phyloP scores from a whole-genome alignment of 768 basidiomycete species.

The Tricholoma terreum region DNA sequence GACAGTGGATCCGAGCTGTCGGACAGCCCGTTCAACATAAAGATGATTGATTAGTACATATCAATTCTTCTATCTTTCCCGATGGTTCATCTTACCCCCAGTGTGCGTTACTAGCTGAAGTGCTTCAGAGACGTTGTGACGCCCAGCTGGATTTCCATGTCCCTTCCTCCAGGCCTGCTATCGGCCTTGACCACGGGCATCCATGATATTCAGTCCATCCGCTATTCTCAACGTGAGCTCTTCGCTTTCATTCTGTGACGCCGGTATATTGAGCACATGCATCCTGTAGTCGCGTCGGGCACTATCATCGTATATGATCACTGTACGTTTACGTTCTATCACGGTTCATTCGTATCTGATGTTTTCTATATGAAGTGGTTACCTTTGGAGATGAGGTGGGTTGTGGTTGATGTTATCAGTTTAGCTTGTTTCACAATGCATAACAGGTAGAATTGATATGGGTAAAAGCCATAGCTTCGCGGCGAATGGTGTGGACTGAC shows the following conservation, averaged over 20 bases:
- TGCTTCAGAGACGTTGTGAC: not conserved
- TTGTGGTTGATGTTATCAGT: not conserved
- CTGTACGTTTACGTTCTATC: slow-evolving; percentile 30
- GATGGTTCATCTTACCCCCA: not conserved
- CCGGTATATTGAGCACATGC: not conserved
- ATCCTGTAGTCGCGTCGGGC: slow-evolving; percentile 44
- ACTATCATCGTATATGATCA: slow-evolving; percentile 54
- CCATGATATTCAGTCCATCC: slow-evolving; percentile 36
- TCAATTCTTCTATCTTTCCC: not conserved
- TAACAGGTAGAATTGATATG: slow-evolving; percentile 51
- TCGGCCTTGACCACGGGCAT: slow-evolving; percentile 22
- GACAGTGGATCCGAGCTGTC: no score
- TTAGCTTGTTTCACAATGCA: slow-evolving; percentile 3
- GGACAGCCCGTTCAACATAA: not conserved
- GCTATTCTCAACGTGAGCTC: slow-evolving; percentile 42
- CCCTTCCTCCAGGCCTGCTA: not conserved
- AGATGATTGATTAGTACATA: not conserved
- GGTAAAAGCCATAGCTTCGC: slow-evolving; percentile 30
- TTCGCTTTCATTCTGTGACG: not conserved
- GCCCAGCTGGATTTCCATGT: not conserved
- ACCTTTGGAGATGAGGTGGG: slow-evolving; percentile 53
- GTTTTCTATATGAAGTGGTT: slow-evolving; percentile 32
- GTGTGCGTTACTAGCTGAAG: not conserved
- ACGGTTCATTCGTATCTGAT: not conserved
- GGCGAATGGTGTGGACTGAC: not conserved